Percentiles rank a stretch among this genome's conserved stretches.
Evolutionary conservation across 2,329 filamentous ascomycete genomes (phyloP).

Genomic region (Epichloe sp.): DNA sequence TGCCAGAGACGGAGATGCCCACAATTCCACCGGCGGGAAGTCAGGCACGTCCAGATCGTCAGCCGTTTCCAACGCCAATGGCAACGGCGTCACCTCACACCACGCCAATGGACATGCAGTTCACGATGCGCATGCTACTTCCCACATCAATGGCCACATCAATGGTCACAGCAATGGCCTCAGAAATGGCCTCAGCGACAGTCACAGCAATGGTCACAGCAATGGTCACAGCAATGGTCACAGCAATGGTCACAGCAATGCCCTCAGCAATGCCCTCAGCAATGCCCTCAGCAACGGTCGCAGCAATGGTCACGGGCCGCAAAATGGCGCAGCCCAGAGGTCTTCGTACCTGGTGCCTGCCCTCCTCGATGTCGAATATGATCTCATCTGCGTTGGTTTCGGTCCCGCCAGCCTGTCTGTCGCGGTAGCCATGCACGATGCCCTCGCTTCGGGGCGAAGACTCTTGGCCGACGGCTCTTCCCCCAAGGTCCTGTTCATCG

Average conservation of each 20-base stretch:
- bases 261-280: conserved; percentile 2
- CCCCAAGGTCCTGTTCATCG: conserved; percentile 74
- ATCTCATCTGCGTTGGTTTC: conserved; percentile 84
- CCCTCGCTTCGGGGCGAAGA: conserved; percentile 39
- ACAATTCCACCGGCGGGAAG: conserved; percentile 6
- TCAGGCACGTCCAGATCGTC: neutral
- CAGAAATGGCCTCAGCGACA: conserved; percentile 9
- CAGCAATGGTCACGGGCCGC: conserved; percentile 10
- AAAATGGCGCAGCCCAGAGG: conserved; percentile 11
- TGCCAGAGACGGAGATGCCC: conserved; percentile 1
- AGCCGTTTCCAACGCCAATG: conserved; percentile 9
- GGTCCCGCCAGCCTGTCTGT: conserved; percentile 84
- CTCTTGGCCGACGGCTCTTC: conserved; percentile 26
- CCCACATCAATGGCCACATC: conserved; percentile 9
- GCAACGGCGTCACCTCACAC: conserved; percentile 1
- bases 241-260: conserved; percentile 4
- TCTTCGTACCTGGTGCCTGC: conserved; percentile 32
- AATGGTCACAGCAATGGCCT: neutral
- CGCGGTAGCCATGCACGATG: conserved; percentile 77
- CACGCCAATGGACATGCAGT: neutral
- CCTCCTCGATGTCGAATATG: conserved; percentile 53
- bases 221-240: conserved; percentile 8
- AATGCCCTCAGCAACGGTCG: conserved; percentile 8
- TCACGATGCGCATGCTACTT: conserved; percentile 5
- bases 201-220: neutral